Conservation (phyloP, 306 rosid species). For the Canavalia gladiata region DNA sequence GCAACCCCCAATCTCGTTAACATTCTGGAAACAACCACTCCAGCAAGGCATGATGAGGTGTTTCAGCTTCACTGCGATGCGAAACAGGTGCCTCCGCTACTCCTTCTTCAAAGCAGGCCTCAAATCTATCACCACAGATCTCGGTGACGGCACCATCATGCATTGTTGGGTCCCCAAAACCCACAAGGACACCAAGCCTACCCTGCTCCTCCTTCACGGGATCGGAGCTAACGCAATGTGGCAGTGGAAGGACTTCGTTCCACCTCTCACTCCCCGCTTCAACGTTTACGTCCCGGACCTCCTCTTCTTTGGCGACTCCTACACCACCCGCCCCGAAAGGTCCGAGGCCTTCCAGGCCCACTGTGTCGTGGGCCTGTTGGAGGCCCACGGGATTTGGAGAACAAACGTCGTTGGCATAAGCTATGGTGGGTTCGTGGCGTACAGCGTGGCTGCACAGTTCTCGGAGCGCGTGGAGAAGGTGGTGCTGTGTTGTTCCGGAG, state of each 20-base stretch:
- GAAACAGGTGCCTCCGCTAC: constrained; percentile 63
- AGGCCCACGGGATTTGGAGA: constrained; percentile 59
- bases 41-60: constrained; percentile 54
- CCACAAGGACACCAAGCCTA: constrained; percentile 61
- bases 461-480: constrained; percentile 70
- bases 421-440: constrained; percentile 92
- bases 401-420: constrained; percentile 72
- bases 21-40: background rate
- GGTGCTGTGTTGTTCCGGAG: constrained; percentile 85
- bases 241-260: constrained; percentile 81
- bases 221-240: constrained; percentile 97
- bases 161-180: constrained; percentile 86
- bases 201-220: constrained; percentile 81
- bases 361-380: constrained; percentile 68
- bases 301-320: constrained; percentile 83
- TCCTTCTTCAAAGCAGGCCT: constrained; percentile 75
- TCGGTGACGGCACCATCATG: constrained; percentile 80
- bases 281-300: constrained; percentile 91
- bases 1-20: background rate
- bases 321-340: constrained; percentile 69
- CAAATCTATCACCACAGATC: constrained; percentile 77
- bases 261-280: constrained; percentile 71
- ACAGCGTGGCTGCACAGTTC: constrained; percentile 82
- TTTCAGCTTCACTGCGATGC: constrained; percentile 61
- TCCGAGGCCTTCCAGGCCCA: constrained; percentile 81